Base-by-base conservation (phyloP, 2,329 filamentous ascomycete genomes). In the Colletotrichum euphorbiae region DNA sequence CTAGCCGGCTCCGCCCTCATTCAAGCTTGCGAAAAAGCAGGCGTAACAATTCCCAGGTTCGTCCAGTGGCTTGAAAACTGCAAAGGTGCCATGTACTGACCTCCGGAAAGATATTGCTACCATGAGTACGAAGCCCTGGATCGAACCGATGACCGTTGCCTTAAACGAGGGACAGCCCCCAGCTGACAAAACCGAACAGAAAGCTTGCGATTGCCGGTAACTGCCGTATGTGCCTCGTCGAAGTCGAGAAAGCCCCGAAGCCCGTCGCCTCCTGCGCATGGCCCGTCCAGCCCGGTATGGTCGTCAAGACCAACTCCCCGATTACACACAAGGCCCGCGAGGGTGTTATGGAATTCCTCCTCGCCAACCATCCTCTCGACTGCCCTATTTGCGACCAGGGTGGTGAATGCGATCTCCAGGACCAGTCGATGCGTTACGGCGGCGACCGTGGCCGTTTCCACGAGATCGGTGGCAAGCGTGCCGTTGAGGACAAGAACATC, bases 121-220 rank as follows among this genome's bases (percentile, higher is more conserved):
- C 95, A 98, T 88, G 95, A 98, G 92, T 93, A 89, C 83, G 89
- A 84, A 74, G 48, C 69, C 70, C 70, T 64, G 72, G 46, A 72
- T 46, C 67, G 48, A 71, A 58, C 62, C 71, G 65, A 72, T 74
- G 74, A 73, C 57, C 74, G 33, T 21, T 57, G 31, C 55, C 9
- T n/a, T 58, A 11, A 28, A 28, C 64, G 54, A 57, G 64, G 64
- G 43, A 60, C 72, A 73, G 66, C 61, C 60, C 24, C 40, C 58
- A 54, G 74, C 84, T 86, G 76, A 86, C 78, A 77, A 78, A 74
- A 64, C 74, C 74, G 33, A 67, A 67, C 63, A 95, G 93, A 80
- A 98, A 99, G 84, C 88, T 99, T 74, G 94, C 97, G 91, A 97
- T 99, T 87, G 96, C 96, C 77, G 96, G 96, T 82, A 99, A 98